Base-by-base conservation (phyloP, 1,284 basidiomycete species). In the Pisolithus thermaeus region DNA sequence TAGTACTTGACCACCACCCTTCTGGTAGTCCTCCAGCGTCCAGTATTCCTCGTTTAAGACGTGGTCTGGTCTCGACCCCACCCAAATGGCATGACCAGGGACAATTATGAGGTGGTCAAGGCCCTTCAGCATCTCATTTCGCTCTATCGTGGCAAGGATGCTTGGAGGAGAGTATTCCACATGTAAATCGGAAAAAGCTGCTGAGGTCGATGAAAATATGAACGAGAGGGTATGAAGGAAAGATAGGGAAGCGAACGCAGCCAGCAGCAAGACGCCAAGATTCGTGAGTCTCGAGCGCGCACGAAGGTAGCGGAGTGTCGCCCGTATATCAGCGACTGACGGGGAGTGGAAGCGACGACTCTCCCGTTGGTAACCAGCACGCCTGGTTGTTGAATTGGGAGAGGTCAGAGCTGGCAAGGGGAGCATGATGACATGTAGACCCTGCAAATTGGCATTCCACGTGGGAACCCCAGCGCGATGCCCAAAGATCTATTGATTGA, bases 31-130 rank as follows among this genome's bases (percentile, higher is more conserved):
- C 61, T 96, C 89, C 16, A 98, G 72, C 1, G 91, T 74, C 95
- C 96, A 98, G 47, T 84, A 73, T 18, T 77, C 73, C 50, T 91
- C 85, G 32, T 82, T 70, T 18, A 76, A 56, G 43, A 77, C 72
- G 37, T 75, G 72, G 2, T 71, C 68, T 16, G 75, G 69, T 50
- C 70, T 67, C 5, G 70, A 71, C 3, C 85, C 85, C 46, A 70
- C 78, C 92, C 92, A 97, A 42, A 97, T 87, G 1, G 90, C 90
- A 70, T 98, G 95, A 0, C 94, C 93, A 0, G 93, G 91, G 1
- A 98, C 91, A 53, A 97, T 73, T 53, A 97, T 80, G 51, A 97
- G 77, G 67, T 96, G 90, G 27, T 67, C 68, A 44, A 83, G 62
- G 38, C 56, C 61, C 16, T 57, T 47, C 44, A 70, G 39, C 37